These are phyloP conservation scores for Fusarium nisikadoi DNA, from an alignment of 2,329 filamentous ascomycete genomes.

Conservation along the genomic window DNA sequence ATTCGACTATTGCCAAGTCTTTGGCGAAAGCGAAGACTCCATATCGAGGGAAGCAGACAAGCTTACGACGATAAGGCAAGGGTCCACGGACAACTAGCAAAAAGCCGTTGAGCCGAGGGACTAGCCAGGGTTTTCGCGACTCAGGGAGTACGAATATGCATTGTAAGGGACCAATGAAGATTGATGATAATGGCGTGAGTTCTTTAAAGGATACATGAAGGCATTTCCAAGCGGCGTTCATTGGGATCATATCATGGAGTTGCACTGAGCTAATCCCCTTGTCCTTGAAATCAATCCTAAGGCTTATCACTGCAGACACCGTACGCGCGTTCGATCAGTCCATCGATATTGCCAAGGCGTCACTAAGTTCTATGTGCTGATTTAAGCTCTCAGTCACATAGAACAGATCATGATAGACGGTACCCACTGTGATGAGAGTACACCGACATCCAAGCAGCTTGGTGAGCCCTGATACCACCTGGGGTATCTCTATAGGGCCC, in stretches of 20 bases:
- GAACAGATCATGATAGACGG: not conserved
- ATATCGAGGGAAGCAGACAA: not conserved
- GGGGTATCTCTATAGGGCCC: not conserved
- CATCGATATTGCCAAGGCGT: not conserved
- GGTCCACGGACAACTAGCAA: fast-evolving
- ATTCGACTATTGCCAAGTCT: not conserved
- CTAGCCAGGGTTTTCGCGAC: not conserved
- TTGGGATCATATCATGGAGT: not conserved
- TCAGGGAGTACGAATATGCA: not conserved
- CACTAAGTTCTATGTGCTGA: too few relatives aligned
- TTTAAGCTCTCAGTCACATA: too few relatives aligned
- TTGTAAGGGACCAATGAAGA: not conserved
- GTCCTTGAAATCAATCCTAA: not conserved
- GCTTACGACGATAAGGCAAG: too few relatives aligned
- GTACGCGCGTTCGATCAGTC: not conserved
- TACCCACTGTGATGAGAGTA: not conserved
- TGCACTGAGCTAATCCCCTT: not conserved
- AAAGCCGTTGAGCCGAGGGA: not conserved
- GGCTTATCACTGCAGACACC: fast-evolving
- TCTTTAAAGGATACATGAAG: too few relatives aligned
- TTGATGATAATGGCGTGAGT: not conserved
- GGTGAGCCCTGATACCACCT: not conserved
- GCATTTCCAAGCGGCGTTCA: fast-evolving
- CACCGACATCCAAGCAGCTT: not conserved
- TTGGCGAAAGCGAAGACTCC: not conserved